These are phyloP conservation scores for Mycena albidolilacea DNA, from an alignment of 768 basidiomycete genomes.

Conservation along the genomic window DNA sequence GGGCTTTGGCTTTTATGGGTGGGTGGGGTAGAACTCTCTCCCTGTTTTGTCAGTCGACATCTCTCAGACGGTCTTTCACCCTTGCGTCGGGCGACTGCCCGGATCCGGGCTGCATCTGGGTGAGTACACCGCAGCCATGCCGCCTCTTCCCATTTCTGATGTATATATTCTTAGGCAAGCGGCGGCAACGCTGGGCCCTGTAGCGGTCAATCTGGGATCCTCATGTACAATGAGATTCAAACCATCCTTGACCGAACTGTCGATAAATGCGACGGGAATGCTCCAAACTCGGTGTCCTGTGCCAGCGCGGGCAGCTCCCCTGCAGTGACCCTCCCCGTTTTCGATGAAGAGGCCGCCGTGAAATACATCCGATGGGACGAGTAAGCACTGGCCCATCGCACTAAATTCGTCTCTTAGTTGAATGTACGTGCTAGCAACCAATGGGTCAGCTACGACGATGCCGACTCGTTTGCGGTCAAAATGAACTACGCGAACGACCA, in stretches of 20 bases:
- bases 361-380: slow-evolving; percentile 44
- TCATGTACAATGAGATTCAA: too few relatives aligned
- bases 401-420: not conserved
- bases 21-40: too few relatives aligned
- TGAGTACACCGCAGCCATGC: slow-evolving; percentile 4
- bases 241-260: slow-evolving; percentile 31
- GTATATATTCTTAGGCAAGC: not conserved
- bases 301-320: too few relatives aligned
- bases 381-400: slow-evolving; percentile 3
- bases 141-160: not conserved
- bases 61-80: slow-evolving; percentile 47
- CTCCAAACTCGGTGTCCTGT: not conserved
- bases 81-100: slow-evolving; percentile 40
- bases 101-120: slow-evolving; percentile 42
- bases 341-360: slow-evolving; percentile 44
- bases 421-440: slow-evolving; percentile 40
- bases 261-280: slow-evolving; percentile 3
- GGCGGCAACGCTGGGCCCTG: slow-evolving; percentile 38
- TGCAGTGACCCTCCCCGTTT: slow-evolving; percentile 4
- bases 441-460: slow-evolving; percentile 48
- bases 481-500: slow-evolving; percentile 42
- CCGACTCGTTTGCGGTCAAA: slow-evolving; percentile 42
- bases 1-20: slow-evolving; percentile 48
- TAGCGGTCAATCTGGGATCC: slow-evolving; percentile 23
- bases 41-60: too few relatives aligned